Evolutionary conservation across 108 stramenopile genomes (phyloP).

Genomic region (Pseudonitzschia multiseries): DNA sequence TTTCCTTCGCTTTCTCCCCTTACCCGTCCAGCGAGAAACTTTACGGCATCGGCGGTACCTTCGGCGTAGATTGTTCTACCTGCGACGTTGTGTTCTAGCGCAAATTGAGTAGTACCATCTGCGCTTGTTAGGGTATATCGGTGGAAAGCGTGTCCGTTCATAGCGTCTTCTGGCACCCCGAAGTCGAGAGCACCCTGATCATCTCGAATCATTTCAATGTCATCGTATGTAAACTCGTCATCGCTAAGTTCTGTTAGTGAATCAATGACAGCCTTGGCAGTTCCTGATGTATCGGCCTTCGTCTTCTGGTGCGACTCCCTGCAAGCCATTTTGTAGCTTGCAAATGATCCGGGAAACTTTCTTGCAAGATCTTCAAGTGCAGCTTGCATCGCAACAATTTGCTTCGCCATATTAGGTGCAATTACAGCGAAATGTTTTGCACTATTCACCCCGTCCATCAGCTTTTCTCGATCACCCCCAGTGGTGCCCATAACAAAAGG

Average conservation of each 20-base stretch:
- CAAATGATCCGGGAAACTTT: slow-evolving; percentile 92
- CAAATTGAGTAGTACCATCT: slow-evolving; percentile 92
- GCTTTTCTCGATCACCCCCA: slow-evolving; percentile 88
- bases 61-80: slow-evolving; percentile 97
- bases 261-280: slow-evolving; percentile 94
- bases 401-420: slow-evolving; percentile 99
- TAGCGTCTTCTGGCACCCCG: slow-evolving; percentile 89
- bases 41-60: slow-evolving; percentile 97
- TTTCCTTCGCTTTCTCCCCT: slow-evolving; percentile 61
- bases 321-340: slow-evolving; percentile 89
- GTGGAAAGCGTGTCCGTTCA: slow-evolving; percentile 97
- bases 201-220: slow-evolving; percentile 89
- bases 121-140: slow-evolving; percentile 92
- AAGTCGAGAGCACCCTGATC: slow-evolving; percentile 84
- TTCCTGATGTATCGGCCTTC: slow-evolving; percentile 98
- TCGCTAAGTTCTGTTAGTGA: slow-evolving; percentile 56
- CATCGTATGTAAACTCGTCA: slow-evolving; percentile 79
- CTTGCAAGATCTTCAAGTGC: slow-evolving; percentile 88
- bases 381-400: slow-evolving; percentile 98
- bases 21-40: slow-evolving; percentile 86
- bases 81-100: slow-evolving; percentile 96
- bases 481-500: slow-evolving; percentile 97
- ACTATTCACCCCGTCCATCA: slow-evolving; percentile 70
- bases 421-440: slow-evolving; percentile 89
- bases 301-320: slow-evolving; percentile 95